A percentile compares a stretch with the other conserved stretches of the same genome.
Evolutionary conservation across 192 early-diverging fungal genomes (phyloP).

Genomic region (Coemansia nantahalensis): DNA sequence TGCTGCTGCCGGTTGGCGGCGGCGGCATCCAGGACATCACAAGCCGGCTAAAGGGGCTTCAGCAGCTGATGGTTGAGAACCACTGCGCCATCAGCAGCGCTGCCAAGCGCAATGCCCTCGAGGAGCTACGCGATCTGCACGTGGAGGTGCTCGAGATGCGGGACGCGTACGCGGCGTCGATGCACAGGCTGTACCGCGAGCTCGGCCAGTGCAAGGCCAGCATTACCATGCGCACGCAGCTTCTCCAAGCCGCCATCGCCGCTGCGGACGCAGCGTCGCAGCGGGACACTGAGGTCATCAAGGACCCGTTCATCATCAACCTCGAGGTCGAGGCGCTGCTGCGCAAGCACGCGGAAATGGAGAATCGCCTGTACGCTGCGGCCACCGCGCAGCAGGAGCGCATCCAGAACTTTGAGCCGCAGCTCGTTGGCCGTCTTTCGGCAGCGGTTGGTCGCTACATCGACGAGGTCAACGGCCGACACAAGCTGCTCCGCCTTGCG

Average conservation of each 20-base stretch:
- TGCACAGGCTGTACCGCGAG: slow-evolving; percentile 12
- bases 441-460: slow-evolving; percentile 13
- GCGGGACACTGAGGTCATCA: slow-evolving; percentile 10
- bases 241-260: slow-evolving; percentile 18
- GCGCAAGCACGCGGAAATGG: slow-evolving; percentile 36
- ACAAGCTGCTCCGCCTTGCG: slow-evolving; percentile 26
- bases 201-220: slow-evolving; percentile 20
- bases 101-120: slow-evolving; percentile 17
- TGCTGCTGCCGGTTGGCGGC: slow-evolving; percentile 22
- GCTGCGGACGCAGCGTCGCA: slow-evolving; percentile 5
- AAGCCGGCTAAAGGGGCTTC: slow-evolving; percentile 31
- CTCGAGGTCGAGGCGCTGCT: slow-evolving; percentile 44
- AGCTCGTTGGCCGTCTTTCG: slow-evolving; percentile 18
- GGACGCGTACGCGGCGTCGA: slow-evolving; percentile 16
- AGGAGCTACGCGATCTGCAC: slow-evolving; percentile 12
- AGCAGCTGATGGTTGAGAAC: slow-evolving; percentile 47
- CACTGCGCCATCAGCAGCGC: slow-evolving; percentile 42
- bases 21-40: slow-evolving; percentile 29
- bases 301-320: slow-evolving; percentile 50
- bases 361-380: slow-evolving; percentile 8
- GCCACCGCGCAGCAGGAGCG: slow-evolving; percentile 19
- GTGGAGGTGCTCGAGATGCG: slow-evolving; percentile 7
- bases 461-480: slow-evolving; percentile 11
- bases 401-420: slow-evolving; percentile 29
- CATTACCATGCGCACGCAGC: slow-evolving; percentile 11